Evolutionary conservation across 2,329 filamentous ascomycete genomes (phyloP), one percentile per base, ranked within the genome.

Genomic region (Furcasterigmium furcatum): DNA sequence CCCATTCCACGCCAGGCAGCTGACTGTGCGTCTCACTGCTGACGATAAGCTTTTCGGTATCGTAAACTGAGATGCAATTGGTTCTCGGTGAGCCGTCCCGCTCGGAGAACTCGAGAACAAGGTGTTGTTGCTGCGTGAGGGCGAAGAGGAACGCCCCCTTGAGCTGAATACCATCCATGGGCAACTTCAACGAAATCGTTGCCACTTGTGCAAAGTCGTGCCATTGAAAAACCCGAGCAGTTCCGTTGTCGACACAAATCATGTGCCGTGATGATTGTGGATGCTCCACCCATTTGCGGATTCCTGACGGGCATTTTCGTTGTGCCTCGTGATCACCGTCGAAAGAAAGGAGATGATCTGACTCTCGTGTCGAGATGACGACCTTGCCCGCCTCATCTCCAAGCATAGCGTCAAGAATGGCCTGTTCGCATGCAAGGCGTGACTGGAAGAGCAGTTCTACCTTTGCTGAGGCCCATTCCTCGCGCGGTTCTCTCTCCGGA

Each of bases 311-410:
- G 38, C 24, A 42, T 32, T 41, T 41, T 29, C 21, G 44, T 36
- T 51, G 46, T 38, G 43, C 49, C 42, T 59, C 52, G 35, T 59
- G 38, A 21, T 53, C 47, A 32, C 52, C 55, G 39, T 54, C 48
- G 24, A 63, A 46, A 48, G 39, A 55, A 50, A 58, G 62, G 24
- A 66, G 38, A 45, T 62, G 48, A 43, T 63, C 60, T 9, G 60
- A 59, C 45, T 60, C 52, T 16, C 51, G 51, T 39, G 61, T 64
- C 16, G 62, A 60, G 29, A 65, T 32, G 36, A 66, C 41, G 34
- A 64, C 60, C 30, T 59, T 63, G 4, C 50, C 52, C n/a, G 47
- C 51, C 18, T 24, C 24, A 19, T 60, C 58, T 43, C 49, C 52
- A n/a, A 56, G 47, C 38, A 64, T 43, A 18, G 59, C 47, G 44